Evolutionary conservation across 192 early-diverging fungal species (phyloP).

Genomic region (Podila verticillata): DNA sequence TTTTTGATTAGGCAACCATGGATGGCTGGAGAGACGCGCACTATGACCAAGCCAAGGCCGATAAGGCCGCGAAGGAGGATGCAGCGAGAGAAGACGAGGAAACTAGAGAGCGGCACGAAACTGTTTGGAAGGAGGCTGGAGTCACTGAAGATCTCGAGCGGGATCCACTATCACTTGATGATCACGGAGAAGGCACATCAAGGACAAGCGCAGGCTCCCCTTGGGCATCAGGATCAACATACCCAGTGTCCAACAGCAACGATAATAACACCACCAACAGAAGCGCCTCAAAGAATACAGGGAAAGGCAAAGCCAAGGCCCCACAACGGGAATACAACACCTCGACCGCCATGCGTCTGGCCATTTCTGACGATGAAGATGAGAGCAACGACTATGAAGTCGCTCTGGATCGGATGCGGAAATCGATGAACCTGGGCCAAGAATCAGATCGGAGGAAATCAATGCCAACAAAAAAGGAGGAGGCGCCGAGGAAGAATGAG

Average conservation of each 20-base stretch:
- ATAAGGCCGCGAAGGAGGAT: neutral
- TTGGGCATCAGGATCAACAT: too few species aligned
- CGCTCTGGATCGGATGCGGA: slow-evolving; percentile 27
- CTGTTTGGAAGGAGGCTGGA: slow-evolving; percentile 13
- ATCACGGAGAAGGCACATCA: neutral
- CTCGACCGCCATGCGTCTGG: slow-evolving; percentile 30
- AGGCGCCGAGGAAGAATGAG: slow-evolving; percentile 3
- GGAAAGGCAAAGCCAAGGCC: neutral
- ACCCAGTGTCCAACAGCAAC: too few species aligned
- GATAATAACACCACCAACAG: too few species aligned
- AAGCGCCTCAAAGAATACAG: too few species aligned
- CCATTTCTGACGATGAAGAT: slow-evolving; percentile 29
- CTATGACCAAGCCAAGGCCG: slow-evolving; percentile 14
- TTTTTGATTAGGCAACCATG: slow-evolving; percentile 16
- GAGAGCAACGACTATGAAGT: slow-evolving; percentile 22
- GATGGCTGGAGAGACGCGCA: slow-evolving; percentile 46
- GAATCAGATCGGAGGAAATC: neutral
- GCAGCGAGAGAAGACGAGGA: slow-evolving; percentile 8
- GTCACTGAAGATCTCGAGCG: neutral
- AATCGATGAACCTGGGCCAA: slow-evolving; percentile 19
- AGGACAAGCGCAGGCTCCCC: neutral
- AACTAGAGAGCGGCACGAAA: slow-evolving; percentile 3
- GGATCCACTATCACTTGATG: slow-evolving; percentile 1
- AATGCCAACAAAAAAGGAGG: neutral
- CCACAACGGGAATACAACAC: slow-evolving; percentile 1